Base-by-base conservation (phyloP, 805 yeast species). In the Pichia occidentalis region DNA sequence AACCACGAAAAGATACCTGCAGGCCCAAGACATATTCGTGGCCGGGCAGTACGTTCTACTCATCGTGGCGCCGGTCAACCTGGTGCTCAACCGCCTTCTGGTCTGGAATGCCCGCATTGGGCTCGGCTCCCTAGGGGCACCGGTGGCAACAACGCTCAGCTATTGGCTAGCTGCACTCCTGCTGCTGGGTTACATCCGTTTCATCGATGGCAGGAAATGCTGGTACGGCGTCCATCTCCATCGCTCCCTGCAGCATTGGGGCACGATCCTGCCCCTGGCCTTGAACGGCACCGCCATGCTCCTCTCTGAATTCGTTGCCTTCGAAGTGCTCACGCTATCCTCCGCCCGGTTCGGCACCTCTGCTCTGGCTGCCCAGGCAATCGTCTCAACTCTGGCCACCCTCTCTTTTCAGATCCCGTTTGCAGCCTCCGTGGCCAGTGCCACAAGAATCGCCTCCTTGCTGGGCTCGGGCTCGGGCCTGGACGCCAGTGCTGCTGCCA, bases 271-370 rank as follows among this genome's bases (percentile, higher is more conserved):
- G 25, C 60, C 60, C 38, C 59, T 80, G 25, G 77, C 85, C 0
- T 44, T 73, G 7, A 81, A 81, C 6, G 85, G 85, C 14, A 75
- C 77, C 13, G 56, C 77, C 34, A 75, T 79, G 81, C 78, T 80
- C n/a, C 73, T 76, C 42, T 78, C 82, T 14, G 87, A 80, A 56
- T 79, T 81, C 71, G 59, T 80, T 24, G 85, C 85, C 0, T 80
- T 79, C 55, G 85, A 80, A 57, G 67, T 80, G 33, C 61, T 79
- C 44, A 80, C 85, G 0, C 64, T 80, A 32, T 65, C 72, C 40
- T 78, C 85, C 1, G 72, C 84, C 2, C 68, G 70, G 46, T 68
- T 80, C 47, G 83, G 85, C 9, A 43, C 54, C 9, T 66, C 65
- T 5, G 70, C 68, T 1, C 60, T 80, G 44, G 86, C 82, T 7